phyloP scores from a whole-genome alignment of 441 rosid species.

The Adansonia gregorii region DNA sequence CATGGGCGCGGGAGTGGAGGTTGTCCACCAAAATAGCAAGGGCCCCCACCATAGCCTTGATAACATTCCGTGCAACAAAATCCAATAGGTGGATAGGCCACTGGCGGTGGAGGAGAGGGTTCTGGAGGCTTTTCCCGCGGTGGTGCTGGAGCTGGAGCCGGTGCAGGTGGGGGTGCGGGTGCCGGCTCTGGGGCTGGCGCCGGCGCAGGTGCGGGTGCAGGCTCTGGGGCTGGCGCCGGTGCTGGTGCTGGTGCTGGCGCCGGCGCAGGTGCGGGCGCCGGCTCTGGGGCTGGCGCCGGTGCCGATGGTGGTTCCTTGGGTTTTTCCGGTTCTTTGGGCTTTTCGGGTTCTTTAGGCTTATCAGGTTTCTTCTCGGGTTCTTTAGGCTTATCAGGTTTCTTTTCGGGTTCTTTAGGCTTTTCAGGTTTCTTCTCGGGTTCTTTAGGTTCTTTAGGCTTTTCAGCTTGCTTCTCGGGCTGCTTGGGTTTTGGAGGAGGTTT shows the following conservation, averaged over 20 bases:
- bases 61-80: slow-evolving; percentile 22
- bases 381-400: slow-evolving; percentile 15
- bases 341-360: neutral
- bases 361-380: neutral
- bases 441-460: slow-evolving; percentile 25
- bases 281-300: too few species aligned
- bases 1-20: neutral
- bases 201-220: neutral
- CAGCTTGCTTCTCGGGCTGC: neutral
- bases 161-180: neutral
- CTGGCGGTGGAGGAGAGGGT: neutral
- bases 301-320: neutral
- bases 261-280: too few species aligned
- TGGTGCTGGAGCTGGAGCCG: too few species aligned
- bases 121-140: neutral
- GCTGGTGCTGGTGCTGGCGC: too few species aligned
- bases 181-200: neutral
- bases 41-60: slow-evolving; percentile 16
- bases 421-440: neutral
- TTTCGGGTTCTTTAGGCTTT: neutral
- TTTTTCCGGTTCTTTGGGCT: slow-evolving; percentile 18
- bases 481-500: slow-evolving; percentile 24
- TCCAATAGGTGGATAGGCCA: neutral
- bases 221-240: neutral
- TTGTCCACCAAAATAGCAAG: slow-evolving; percentile 19